phyloP scores from a whole-genome alignment of 257 asterid species.

The Nicotiana tabacum region DNA sequence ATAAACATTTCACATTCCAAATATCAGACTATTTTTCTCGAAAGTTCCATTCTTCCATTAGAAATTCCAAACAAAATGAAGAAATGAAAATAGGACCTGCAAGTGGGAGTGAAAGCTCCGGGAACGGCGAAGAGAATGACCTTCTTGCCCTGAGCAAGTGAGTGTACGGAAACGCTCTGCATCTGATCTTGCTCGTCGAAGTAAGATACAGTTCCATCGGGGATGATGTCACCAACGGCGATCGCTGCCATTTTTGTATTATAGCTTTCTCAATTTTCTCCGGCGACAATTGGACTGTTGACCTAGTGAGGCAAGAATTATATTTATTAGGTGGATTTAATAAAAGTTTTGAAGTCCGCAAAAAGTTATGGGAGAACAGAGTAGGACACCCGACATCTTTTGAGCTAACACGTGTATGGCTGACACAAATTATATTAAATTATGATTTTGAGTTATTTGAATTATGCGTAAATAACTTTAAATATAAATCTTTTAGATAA shows the following conservation, averaged over 20 bases:
- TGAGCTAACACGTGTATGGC: too few relatives aligned
- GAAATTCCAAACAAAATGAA: neutral
- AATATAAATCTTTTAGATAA: too few relatives aligned
- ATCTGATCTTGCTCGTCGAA: slow-evolving; percentile 78
- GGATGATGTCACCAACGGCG: slow-evolving; percentile 59
- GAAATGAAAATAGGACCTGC: slow-evolving; percentile 46
- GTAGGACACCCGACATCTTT: too few relatives aligned
- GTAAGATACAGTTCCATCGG: slow-evolving; percentile 63
- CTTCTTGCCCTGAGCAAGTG: slow-evolving; percentile 72
- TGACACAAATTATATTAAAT: too few relatives aligned
- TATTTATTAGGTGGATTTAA: too few relatives aligned
- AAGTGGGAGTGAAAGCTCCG: slow-evolving; percentile 91
- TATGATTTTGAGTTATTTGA: too few relatives aligned
- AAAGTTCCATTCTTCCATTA: neutral
- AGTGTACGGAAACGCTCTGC: slow-evolving; percentile 60
- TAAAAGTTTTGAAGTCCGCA: too few relatives aligned
- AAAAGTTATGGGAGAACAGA: too few relatives aligned
- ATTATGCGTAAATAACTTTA: too few relatives aligned
- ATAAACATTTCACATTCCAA: neutral
- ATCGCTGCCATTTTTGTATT: slow-evolving; percentile 52
- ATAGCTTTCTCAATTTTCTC: too few relatives aligned
- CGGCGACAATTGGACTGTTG: too few relatives aligned
- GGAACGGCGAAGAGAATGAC: slow-evolving; percentile 80
- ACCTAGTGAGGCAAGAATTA: too few relatives aligned
- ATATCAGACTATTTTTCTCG: neutral